Base-by-base conservation (phyloP, 495 filamentous ascomycete genomes). In the Amniculicola lignicola region DNA sequence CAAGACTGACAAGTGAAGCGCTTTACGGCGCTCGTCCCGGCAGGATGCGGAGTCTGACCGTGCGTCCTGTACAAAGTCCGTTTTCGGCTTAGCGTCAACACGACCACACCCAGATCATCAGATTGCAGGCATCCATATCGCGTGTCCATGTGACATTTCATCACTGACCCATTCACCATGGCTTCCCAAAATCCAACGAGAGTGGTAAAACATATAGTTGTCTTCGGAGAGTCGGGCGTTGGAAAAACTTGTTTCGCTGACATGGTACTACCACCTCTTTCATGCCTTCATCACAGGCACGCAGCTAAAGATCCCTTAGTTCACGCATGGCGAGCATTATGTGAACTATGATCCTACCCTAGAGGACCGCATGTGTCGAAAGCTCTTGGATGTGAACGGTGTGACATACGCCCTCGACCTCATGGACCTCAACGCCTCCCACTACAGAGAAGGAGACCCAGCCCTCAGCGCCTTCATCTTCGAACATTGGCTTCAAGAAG, bases 181-280 rank as follows among this genome's bases (percentile, higher is more conserved):
- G n/a, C n/a, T n/a, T n/a, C n/a, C n/a, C n/a, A n/a, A n/a, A n/a
- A n/a, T n/a, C n/a, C n/a, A n/a, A n/a, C n/a, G n/a, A n/a, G n/a
- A n/a, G n/a, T n/a, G n/a, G n/a, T n/a, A n/a, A 37, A 27, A 38
- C 16, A 23, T 15, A 39, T 53, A 31, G 29, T 53, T 1, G 22
- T 59, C 1, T 41, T 59, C 25, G 57, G 57, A 9, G 57, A 60
- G 29, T 23, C 48, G 10, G 41, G 35, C 11, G 50, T 54, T 2
- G 57, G 57, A 3, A 60, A 60, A 31, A 60, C 57, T 24, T 60
- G 57, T 37, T 54, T 60, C 42, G 41, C 16, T 5, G 57, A 60
- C 50, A 60, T 60, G 56, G 54, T 58, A 44, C 7, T 33, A 24
- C n/a, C 15, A 3, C 46, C 23, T 5, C 11, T 27, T 12, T 19